Evolutionary conservation across 257 asterid species (phyloP).

Genomic region (Gardenia jasminoides): DNA sequence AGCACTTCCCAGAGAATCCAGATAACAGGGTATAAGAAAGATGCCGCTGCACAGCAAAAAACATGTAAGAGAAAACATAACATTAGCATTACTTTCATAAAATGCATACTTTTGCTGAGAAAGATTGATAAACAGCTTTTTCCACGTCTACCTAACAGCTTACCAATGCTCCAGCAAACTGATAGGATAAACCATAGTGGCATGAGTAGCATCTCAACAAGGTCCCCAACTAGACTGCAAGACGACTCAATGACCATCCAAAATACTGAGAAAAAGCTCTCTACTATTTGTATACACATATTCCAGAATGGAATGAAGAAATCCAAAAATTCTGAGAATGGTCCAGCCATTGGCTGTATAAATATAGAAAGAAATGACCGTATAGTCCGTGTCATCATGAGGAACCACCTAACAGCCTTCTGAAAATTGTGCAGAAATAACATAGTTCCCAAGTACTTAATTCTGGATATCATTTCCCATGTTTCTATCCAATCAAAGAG

Average conservation of each 20-base stretch:
- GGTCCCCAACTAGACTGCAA: slow-evolving; percentile 50
- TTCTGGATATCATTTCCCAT: slow-evolving; percentile 91
- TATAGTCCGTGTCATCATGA: slow-evolving; percentile 53
- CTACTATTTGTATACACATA: slow-evolving; percentile 45
- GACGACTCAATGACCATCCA: slow-evolving; percentile 67
- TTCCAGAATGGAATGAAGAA: slow-evolving; percentile 69
- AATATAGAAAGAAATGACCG: slow-evolving; percentile 56
- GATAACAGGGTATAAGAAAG: slow-evolving; percentile 63
- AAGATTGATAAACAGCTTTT: neutral
- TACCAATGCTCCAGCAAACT: slow-evolving; percentile 60
- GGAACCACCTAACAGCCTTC: slow-evolving; percentile 86
- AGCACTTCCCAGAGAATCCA: slow-evolving; percentile 72
- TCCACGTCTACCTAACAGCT: slow-evolving; percentile 20
- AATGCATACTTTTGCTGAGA: neutral
- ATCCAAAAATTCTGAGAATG: slow-evolving; percentile 60
- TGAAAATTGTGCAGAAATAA: slow-evolving; percentile 91
- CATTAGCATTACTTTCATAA: slow-evolving; percentile 8
- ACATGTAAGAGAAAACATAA: neutral
- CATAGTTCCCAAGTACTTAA: slow-evolving; percentile 94
- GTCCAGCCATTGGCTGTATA: slow-evolving; percentile 65
- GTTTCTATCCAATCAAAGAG: slow-evolving; percentile 94
- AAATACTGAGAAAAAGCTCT: slow-evolving; percentile 56
- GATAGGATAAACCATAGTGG: slow-evolving; percentile 63
- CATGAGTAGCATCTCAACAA: slow-evolving; percentile 60
- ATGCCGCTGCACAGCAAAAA: slow-evolving; percentile 57